Base-by-base conservation (phyloP, 2,329 filamentous ascomycete species). In the Aspergillus unguis region DNA sequence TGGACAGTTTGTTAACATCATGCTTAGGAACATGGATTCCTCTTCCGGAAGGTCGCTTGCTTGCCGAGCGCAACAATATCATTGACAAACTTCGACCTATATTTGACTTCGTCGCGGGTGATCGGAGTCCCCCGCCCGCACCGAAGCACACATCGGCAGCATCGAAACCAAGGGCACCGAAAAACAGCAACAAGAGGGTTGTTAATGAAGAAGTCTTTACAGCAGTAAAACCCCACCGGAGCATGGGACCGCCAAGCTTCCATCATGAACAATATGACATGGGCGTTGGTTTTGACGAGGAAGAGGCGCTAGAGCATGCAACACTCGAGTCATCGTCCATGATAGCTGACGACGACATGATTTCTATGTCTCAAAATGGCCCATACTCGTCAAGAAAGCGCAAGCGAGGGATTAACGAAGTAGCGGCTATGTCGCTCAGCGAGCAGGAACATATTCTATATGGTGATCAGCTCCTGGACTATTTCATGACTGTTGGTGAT, bases 21-120 rank as follows among this genome's bases (percentile, higher is more conserved):
- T 35, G n/a, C 23, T 25, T 53, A 92, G 89, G 94, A 65, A 99
- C 94, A 46, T 99, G 94, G 92, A 94, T 99, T 45, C 94, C 94
- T 6, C 82, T 99, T 6, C 80, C 85, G 10, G 84, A 89, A 58
- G 94, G 91, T 52, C 84, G 91, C 61, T 76, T 83, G 56, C 84
- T 99, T 32, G 94, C 94, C 33, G 85, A 88, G 61, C 87, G 92
- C 62, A 96, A 97, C 71, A 88, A 88, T 58, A 82, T 96, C 48
- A 85, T 91, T 61, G 87, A 95, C 38, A 89, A 90, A 64, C 79
- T 99, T 57, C 81, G 81, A 45, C 86, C 86, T 47, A 96, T 99
- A 59, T 95, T 99, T 73, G 90, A 96, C 70, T 99, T 85, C 67
- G 82, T 87, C 0, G 84, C 91, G 0, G 92, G 92, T 54, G 85